phyloP scores from a whole-genome alignment of 2,329 filamentous ascomycete species.

The Leptographium radiaticola region DNA sequence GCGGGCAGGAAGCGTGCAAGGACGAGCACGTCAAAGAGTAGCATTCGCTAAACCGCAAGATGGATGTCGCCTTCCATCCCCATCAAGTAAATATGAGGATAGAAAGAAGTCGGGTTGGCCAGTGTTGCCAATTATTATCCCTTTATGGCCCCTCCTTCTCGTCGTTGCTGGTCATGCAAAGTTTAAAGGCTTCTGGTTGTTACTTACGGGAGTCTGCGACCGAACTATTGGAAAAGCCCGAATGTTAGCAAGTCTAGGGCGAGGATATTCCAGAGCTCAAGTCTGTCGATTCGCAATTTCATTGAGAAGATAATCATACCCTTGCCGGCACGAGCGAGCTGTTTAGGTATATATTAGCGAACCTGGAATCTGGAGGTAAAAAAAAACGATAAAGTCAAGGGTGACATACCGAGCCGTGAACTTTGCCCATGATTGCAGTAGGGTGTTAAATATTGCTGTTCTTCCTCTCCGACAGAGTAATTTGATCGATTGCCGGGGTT shows the following conservation, averaged over 20 bases:
- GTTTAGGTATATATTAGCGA: constrained; percentile 4
- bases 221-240: constrained; percentile 6
- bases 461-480: neutral
- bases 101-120: too few relatives aligned
- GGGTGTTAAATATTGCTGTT: neutral
- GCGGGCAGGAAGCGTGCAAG: too few relatives aligned
- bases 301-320: constrained; percentile 53
- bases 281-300: neutral
- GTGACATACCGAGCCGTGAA: constrained; percentile 13
- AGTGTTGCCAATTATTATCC: too few relatives aligned
- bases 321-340: constrained; percentile 49
- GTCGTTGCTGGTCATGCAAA: neutral
- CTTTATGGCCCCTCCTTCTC: too few relatives aligned
- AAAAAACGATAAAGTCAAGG: neutral
- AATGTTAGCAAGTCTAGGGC: neutral
- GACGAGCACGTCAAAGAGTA: too few relatives aligned
- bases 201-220: constrained; percentile 14
- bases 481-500: constrained; percentile 3
- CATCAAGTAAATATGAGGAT: too few relatives aligned
- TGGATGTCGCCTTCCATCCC: too few relatives aligned
- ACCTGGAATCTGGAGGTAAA: fast-evolving
- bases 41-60: too few relatives aligned
- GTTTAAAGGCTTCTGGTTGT: neutral
- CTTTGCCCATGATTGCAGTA: constrained; percentile 12
- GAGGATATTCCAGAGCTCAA: neutral